A percentile compares a stretch with the other conserved stretches of the same genome.
phyloP scores from a whole-genome alignment of 2,329 filamentous ascomycete genomes.

The Neofusicoccum kwambonambiense region DNA sequence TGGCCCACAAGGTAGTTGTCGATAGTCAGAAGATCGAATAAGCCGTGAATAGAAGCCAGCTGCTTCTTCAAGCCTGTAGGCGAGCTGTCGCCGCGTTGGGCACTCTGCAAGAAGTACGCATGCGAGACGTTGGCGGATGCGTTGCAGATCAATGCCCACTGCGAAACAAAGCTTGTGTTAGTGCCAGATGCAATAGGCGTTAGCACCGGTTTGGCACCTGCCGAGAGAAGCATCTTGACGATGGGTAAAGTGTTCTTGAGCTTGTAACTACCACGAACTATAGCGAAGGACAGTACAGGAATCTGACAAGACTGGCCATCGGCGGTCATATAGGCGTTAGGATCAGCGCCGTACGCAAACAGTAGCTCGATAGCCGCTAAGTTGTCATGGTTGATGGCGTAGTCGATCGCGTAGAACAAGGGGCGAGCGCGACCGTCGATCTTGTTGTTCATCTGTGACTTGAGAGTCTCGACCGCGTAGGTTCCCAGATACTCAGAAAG shows the following conservation, averaged over 20 bases:
- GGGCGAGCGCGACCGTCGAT: background rate
- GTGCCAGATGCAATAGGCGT: background rate
- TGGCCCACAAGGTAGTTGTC: constrained; percentile 40
- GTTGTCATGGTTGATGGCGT: background rate
- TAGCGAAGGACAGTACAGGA: background rate
- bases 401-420: background rate
- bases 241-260: background rate
- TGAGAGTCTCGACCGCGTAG: background rate
- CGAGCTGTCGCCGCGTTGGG: background rate
- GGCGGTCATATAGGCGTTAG: background rate
- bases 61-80: background rate
- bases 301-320: background rate
- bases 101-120: background rate
- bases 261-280: background rate
- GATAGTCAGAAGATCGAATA: constrained; percentile 29
- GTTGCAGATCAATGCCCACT: background rate
- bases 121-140: background rate
- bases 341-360: background rate
- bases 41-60: constrained; percentile 14
- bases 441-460: background rate
- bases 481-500: background rate
- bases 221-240: background rate
- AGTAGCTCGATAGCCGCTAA: background rate
- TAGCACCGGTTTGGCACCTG: background rate
- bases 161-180: background rate